phyloP scores from a whole-genome alignment of 306 rosid species.

The Abrus pulchellus region DNA sequence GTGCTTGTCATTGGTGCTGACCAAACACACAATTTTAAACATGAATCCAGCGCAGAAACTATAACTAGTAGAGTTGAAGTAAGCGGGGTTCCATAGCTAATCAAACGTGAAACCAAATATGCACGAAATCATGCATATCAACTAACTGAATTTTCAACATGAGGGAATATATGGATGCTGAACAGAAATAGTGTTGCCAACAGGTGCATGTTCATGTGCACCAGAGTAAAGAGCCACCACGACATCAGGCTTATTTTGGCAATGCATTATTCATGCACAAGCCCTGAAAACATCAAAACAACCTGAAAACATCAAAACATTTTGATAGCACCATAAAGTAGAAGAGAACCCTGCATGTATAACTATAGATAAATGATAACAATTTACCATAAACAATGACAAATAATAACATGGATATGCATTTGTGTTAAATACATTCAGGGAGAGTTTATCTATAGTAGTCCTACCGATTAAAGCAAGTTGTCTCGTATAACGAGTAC shows the following conservation, averaged over 20 bases:
- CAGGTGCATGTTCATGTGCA: constrained; percentile 11
- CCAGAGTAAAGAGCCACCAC: constrained; percentile 84
- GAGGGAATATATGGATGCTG: background rate
- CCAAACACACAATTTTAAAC: constrained; percentile 70
- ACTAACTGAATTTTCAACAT: background rate
- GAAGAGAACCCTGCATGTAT: constrained; percentile 16
- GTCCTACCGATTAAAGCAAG: too few relatives aligned
- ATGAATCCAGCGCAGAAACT: too few relatives aligned
- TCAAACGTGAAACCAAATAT: too few relatives aligned
- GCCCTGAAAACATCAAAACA: constrained; percentile 72
- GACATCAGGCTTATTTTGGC: constrained; percentile 88
- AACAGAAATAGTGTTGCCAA: constrained; percentile 7
- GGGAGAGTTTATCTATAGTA: too few relatives aligned
- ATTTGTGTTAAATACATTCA: too few relatives aligned
- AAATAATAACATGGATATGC: too few relatives aligned
- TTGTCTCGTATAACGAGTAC: too few relatives aligned
- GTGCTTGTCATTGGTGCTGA: constrained; percentile 79
- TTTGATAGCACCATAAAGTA: background rate
- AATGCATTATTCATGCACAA: constrained; percentile 86
- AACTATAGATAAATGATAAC: background rate
- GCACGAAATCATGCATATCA: constrained; percentile 24
- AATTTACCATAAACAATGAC: too few relatives aligned
- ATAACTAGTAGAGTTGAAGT: too few relatives aligned
- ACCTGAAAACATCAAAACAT: constrained; percentile 54
- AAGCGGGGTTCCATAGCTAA: too few relatives aligned